Conservation (phyloP, 2,329 filamentous ascomycete species). For the Cytospora mali region DNA sequence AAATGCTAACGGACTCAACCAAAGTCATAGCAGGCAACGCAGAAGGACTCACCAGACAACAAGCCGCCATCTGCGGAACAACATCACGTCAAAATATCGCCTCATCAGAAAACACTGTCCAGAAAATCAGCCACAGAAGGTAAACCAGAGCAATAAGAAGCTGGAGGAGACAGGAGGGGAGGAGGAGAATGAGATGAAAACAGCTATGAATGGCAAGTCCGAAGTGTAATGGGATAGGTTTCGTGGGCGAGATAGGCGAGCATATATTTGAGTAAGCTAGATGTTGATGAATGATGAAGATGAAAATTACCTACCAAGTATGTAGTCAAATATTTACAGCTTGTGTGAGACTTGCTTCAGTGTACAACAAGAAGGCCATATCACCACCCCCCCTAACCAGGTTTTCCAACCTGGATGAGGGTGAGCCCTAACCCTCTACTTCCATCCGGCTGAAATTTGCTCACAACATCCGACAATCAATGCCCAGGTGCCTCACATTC, state of each 20-base stretch:
- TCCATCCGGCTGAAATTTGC: background rate
- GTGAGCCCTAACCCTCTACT: background rate
- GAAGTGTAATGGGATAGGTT: no score
- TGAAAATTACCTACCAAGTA: no score
- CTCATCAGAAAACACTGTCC: background rate
- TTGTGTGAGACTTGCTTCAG: no score
- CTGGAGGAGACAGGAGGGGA: no score
- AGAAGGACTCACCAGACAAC: background rate
- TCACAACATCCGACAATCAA: background rate
- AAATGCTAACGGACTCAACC: background rate
- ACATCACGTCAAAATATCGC: background rate
- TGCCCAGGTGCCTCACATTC: background rate
- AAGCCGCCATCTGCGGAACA: background rate
- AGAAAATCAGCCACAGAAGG: background rate
- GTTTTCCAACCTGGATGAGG: background rate
- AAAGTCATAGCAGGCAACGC: background rate
- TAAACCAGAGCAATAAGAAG: no score
- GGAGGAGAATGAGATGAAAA: no score
- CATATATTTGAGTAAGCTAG: no score
- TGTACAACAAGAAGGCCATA: background rate
- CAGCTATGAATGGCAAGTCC: no score
- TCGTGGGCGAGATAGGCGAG: no score
- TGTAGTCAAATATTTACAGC: no score
- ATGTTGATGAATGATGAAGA: no score
- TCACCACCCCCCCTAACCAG: background rate